Evolutionary conservation across 2,329 filamentous ascomycete genomes (phyloP).

Genomic region (Aspergillus neoniger): DNA sequence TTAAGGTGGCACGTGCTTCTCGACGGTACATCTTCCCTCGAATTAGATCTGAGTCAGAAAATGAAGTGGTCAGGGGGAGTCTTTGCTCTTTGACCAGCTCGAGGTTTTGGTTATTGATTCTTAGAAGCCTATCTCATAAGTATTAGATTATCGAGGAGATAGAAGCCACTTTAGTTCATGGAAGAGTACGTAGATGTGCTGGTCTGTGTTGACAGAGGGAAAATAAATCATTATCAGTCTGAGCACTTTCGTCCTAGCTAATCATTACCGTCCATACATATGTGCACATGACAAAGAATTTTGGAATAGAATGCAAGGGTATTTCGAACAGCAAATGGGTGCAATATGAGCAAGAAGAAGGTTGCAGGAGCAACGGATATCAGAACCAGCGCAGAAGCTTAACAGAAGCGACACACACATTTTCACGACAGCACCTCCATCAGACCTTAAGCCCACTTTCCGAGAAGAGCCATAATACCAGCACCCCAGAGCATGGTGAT

Average conservation of each 20-base stretch:
- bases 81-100: no score
- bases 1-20: neutral
- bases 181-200: neutral
- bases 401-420: neutral
- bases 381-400: neutral
- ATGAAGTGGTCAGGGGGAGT: no score
- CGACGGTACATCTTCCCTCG: no score
- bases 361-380: neutral
- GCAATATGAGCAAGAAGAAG: neutral
- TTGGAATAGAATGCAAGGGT: neutral
- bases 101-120: no score
- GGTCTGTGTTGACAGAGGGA: neutral
- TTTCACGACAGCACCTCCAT: neutral
- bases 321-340: neutral
- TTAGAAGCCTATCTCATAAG: no score
- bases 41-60: no score
- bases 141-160: no score
- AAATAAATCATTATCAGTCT: neutral
- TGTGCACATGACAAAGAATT: neutral
- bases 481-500: constrained; percentile 43
- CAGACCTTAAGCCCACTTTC: constrained; percentile 50
- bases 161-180: no score
- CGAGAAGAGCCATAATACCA: constrained; percentile 52
- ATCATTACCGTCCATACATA: neutral
- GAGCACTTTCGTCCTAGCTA: neutral